phyloP scores from a whole-genome alignment of 1,139 yeast species.

The Taphrina deformans region DNA sequence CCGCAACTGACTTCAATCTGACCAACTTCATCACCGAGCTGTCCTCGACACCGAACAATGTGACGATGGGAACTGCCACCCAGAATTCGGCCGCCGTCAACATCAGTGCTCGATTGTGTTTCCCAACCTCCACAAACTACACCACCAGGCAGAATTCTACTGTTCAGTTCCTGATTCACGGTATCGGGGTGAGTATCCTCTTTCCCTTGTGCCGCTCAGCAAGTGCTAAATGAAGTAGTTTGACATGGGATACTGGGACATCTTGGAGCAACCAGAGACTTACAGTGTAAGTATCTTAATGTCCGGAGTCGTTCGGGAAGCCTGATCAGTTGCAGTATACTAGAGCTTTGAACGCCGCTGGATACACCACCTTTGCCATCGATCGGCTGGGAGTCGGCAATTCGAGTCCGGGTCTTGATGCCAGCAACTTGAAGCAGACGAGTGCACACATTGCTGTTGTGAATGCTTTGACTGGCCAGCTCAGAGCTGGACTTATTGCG shows the following conservation, averaged over 20 bases:
- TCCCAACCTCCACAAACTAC: conserved; percentile 16
- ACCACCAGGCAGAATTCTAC: conserved; percentile 12
- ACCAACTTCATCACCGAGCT: conserved; percentile 2
- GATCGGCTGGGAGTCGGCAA: conserved; percentile 24
- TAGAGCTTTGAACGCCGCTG: conserved; percentile 6
- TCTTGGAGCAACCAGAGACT: conserved; percentile 11
- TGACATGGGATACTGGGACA: conserved; percentile 29
- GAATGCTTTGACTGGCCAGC: background rate
- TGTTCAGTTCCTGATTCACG: conserved; percentile 28
- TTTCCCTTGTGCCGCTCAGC: too few relatives aligned
- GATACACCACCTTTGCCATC: conserved; percentile 27
- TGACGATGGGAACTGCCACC: background rate
- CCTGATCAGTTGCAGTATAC: background rate
- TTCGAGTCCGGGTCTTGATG: background rate
- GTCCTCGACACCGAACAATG: conserved; percentile 10
- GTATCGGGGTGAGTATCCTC: conserved; percentile 15
- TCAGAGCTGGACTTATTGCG: conserved; percentile 3
- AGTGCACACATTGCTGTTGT: conserved; percentile 24
- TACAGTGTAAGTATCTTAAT: background rate
- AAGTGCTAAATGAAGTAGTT: too few relatives aligned
- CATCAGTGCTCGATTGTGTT: conserved; percentile 10
- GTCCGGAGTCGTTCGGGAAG: background rate
- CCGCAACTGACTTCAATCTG: background rate
- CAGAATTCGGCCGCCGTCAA: background rate
- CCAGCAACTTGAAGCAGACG: conserved; percentile 11